These are phyloP conservation scores for Penicillium atrosanguineum DNA, from an alignment of 495 filamentous ascomycete genomes.

Conservation along the genomic window DNA sequence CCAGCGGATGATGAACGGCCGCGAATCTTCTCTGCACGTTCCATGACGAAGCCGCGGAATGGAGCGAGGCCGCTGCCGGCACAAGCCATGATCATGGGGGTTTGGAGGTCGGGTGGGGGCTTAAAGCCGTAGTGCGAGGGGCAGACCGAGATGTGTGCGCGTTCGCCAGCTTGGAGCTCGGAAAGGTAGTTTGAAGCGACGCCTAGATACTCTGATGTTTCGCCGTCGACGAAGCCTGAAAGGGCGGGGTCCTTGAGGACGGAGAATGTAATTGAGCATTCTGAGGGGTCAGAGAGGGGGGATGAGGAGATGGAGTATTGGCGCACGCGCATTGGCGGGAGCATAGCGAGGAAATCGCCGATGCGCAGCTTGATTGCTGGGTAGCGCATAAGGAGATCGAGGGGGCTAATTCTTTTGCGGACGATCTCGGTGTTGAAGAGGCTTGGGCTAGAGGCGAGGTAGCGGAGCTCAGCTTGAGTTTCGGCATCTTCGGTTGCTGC, in stretches of 20 bases:
- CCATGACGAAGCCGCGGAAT: slow-evolving; percentile 69
- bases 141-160: slow-evolving; percentile 59
- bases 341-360: slow-evolving; percentile 61
- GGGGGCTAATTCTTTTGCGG: slow-evolving; percentile 56
- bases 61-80: slow-evolving; percentile 60
- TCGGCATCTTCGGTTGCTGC: slow-evolving; percentile 27
- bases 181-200: slow-evolving; percentile 62
- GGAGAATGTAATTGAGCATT: slow-evolving; percentile 64
- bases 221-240: slow-evolving; percentile 28
- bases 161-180: slow-evolving; percentile 55
- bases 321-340: slow-evolving; percentile 70
- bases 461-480: slow-evolving; percentile 28
- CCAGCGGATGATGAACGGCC: slow-evolving; percentile 31
- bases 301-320: slow-evolving; percentile 83
- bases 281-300: slow-evolving; percentile 54
- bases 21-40: slow-evolving; percentile 56
- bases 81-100: slow-evolving; percentile 65
- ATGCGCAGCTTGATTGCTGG: slow-evolving; percentile 55
- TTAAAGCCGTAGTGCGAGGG: slow-evolving; percentile 61
- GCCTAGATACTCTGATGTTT: slow-evolving; percentile 43
- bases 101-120: slow-evolving; percentile 56
- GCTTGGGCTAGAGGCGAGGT: slow-evolving; percentile 31
- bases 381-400: slow-evolving; percentile 64
- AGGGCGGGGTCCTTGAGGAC: slow-evolving; percentile 58
- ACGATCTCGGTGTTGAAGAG: slow-evolving; percentile 52